phyloP scores from a whole-genome alignment of 352 stramenopile species.

The Phytopythium ostracodes region DNA sequence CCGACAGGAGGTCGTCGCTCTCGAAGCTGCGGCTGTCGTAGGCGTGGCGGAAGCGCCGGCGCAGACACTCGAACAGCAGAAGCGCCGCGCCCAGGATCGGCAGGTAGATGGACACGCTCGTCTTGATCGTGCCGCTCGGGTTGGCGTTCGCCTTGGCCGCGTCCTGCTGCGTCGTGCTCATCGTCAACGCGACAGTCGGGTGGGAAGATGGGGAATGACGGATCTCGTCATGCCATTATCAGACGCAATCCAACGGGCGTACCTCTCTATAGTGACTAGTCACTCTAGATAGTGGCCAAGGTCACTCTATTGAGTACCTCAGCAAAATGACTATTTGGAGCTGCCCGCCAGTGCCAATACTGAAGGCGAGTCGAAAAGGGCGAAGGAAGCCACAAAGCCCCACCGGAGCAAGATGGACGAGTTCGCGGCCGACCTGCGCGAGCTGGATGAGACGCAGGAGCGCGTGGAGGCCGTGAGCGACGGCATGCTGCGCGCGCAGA shows the following conservation, averaged over 20 bases:
- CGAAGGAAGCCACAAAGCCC: no score
- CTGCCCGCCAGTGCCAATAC: background rate
- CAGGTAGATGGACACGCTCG: conserved; percentile 63
- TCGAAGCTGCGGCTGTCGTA: conserved; percentile 49
- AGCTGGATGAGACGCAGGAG: conserved; percentile 82
- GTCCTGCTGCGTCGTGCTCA: conserved; percentile 46
- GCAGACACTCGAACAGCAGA: conserved; percentile 59
- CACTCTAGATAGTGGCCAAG: background rate
- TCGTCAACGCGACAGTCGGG: background rate
- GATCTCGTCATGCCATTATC: background rate
- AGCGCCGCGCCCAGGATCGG: conserved; percentile 39
- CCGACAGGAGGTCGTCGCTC: conserved; percentile 29
- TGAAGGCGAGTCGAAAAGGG: no score
- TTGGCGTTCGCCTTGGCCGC: conserved; percentile 47
- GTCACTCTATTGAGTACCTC: background rate
- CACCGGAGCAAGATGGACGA: conserved; percentile 49
- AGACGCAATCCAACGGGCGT: background rate
- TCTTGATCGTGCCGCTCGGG: conserved; percentile 66
- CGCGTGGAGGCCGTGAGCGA: conserved; percentile 78
- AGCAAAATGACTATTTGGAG: background rate
- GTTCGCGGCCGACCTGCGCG: conserved; percentile 66
- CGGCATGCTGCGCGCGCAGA: conserved; percentile 55
- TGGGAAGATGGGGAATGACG: background rate
- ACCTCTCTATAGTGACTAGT: background rate
- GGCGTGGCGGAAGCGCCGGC: conserved; percentile 39